A percentile compares a stretch with the other conserved stretches of the same genome.
These are phyloP conservation scores for Cutaneotrichosporon arboriforme DNA, from an alignment of 1,284 basidiomycete genomes.

Conservation along the genomic window DNA sequence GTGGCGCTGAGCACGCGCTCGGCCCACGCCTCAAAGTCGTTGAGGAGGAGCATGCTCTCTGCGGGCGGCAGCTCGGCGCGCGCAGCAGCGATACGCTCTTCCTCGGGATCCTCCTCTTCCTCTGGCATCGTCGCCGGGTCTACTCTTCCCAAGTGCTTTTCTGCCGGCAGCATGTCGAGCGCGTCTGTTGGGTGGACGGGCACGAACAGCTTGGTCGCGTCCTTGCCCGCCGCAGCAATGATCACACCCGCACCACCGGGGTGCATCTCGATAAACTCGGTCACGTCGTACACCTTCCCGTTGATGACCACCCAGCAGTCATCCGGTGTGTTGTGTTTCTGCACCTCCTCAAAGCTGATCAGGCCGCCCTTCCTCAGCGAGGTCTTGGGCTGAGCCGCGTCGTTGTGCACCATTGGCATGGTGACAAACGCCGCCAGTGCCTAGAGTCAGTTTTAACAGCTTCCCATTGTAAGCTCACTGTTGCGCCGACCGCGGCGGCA, in stretches of 20 bases:
- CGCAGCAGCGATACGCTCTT: slow-evolving; percentile 61
- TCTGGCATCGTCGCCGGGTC: slow-evolving; percentile 54
- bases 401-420: neutral
- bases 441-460: neutral
- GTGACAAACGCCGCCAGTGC: slow-evolving; percentile 2
- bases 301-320: slow-evolving; percentile 81
- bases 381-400: slow-evolving; percentile 1
- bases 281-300: slow-evolving; percentile 55
- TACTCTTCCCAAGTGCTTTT: slow-evolving; percentile 67
- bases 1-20: slow-evolving; percentile 48
- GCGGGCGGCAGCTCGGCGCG: slow-evolving; percentile 59
- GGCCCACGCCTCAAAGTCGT: slow-evolving; percentile 59
- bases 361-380: slow-evolving; percentile 57
- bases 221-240: slow-evolving; percentile 54
- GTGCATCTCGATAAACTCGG: slow-evolving; percentile 63
- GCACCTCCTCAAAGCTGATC: slow-evolving; percentile 53
- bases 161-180: slow-evolving; percentile 47
- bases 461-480: too few relatives aligned
- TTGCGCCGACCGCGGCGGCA: too few relatives aligned
- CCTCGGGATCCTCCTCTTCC: slow-evolving; percentile 55
- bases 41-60: slow-evolving; percentile 62
- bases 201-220: slow-evolving; percentile 53
- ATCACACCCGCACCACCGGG: slow-evolving; percentile 55
- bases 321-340: slow-evolving; percentile 52
- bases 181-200: slow-evolving; percentile 51